Evolutionary conservation across 768 basidiomycete species (phyloP).

Genomic region (Cyclocybe aegerita): DNA sequence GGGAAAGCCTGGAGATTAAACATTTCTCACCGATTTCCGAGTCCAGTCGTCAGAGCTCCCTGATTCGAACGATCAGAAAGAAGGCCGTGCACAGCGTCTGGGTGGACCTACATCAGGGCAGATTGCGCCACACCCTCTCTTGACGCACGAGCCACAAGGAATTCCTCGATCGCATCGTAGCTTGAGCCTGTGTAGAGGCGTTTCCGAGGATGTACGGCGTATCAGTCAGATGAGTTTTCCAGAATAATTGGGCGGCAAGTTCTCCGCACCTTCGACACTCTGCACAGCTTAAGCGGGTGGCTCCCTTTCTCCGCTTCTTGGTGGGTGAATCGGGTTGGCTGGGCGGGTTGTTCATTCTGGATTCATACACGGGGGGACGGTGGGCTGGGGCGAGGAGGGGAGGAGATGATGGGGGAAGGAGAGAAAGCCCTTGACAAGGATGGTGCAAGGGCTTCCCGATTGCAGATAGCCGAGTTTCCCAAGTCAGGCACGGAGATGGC

Average conservation of each 20-base stretch:
- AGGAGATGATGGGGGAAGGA: slow-evolving; percentile 26
- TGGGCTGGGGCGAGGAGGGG: slow-evolving; percentile 32
- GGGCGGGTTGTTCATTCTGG: slow-evolving; percentile 21
- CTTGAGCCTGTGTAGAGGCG: slow-evolving; percentile 47
- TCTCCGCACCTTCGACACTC: slow-evolving; percentile 66
- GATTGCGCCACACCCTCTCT: slow-evolving; percentile 77
- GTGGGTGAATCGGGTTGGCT: slow-evolving; percentile 26
- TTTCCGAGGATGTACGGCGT: neutral
- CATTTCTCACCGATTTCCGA: slow-evolving; percentile 67
- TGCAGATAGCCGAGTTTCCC: slow-evolving; percentile 20
- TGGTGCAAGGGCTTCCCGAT: slow-evolving; percentile 13
- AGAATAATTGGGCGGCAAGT: neutral
- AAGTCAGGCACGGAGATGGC: slow-evolving; percentile 19
- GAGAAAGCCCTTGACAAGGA: slow-evolving; percentile 9
- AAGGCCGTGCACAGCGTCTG: slow-evolving; percentile 9
- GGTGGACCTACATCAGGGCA: slow-evolving; percentile 67
- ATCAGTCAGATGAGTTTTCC: neutral
- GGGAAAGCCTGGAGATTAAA: neutral
- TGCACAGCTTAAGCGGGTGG: slow-evolving; percentile 76
- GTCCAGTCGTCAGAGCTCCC: slow-evolving; percentile 81
- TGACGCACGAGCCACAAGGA: slow-evolving; percentile 80
- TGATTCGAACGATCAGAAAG: slow-evolving; percentile 20
- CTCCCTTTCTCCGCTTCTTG: slow-evolving; percentile 69
- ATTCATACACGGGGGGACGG: slow-evolving; percentile 29
- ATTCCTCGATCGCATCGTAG: slow-evolving; percentile 73